Evolutionary conservation across 805 yeast genomes (phyloP).

Genomic region (Metschnikowia vanudenii): DNA sequence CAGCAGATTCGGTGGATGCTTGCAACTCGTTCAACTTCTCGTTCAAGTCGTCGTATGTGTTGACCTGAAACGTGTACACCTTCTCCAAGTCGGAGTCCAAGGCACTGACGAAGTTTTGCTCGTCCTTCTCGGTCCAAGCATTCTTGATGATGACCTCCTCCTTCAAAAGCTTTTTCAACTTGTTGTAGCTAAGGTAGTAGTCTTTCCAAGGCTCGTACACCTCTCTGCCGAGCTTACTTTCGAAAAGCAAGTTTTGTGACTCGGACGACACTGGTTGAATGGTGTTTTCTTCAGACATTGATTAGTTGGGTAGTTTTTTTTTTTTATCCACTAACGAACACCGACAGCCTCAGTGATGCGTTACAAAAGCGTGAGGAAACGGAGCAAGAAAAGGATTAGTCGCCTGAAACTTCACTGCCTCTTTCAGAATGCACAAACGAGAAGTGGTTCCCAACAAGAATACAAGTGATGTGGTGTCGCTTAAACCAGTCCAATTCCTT

Average conservation of each 20-base stretch:
- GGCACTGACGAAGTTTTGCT: slow-evolving; percentile 61
- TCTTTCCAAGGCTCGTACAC: slow-evolving; percentile 86
- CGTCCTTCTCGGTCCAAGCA: slow-evolving; percentile 71
- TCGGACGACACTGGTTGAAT: not conserved
- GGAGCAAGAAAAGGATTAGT: not conserved
- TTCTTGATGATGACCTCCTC: slow-evolving; percentile 55
- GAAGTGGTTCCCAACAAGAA: not conserved
- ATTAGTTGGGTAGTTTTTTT: not conserved
- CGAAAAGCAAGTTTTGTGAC: slow-evolving; percentile 68
- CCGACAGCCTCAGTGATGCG: no score
- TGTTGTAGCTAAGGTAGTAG: slow-evolving; percentile 64
- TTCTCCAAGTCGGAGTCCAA: slow-evolving; percentile 72
- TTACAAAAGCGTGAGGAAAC: no score
- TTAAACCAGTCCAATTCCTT: not conserved
- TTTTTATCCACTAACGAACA: no score
- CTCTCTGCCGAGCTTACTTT: slow-evolving; percentile 77
- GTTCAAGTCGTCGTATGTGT: slow-evolving; percentile 67
- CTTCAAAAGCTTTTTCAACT: slow-evolving; percentile 63
- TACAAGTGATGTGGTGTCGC: not conserved
- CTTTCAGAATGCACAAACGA: no score
- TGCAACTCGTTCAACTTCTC: slow-evolving; percentile 66
- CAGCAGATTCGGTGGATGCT: slow-evolving; percentile 43
- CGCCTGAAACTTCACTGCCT: not conserved
- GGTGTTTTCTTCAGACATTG: slow-evolving; percentile 3
- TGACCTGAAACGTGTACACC: slow-evolving; percentile 68